Evolutionary conservation across 257 asterid genomes (phyloP).

Genomic region (Hygrophila difformis): DNA sequence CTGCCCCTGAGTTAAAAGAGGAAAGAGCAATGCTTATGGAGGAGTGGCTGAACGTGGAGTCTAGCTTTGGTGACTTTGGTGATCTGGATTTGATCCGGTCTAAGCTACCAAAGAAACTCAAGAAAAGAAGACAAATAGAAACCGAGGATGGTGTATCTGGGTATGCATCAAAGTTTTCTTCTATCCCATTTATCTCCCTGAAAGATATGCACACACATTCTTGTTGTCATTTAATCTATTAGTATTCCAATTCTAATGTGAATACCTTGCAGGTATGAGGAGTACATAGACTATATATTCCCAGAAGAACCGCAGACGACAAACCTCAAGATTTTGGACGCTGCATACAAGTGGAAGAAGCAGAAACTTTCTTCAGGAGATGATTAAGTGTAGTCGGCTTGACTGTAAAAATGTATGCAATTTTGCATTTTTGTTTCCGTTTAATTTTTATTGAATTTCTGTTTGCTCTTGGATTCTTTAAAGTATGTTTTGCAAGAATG

Average conservation of each 20-base stretch:
- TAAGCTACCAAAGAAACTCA: conserved; percentile 86
- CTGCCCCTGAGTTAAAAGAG: conserved; percentile 83
- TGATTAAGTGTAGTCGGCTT: conserved; percentile 52
- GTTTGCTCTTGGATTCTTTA: too few relatives aligned
- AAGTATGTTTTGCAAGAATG: too few relatives aligned
- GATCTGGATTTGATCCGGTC: conserved; percentile 56
- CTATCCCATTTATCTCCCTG: too few relatives aligned
- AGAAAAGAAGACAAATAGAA: conserved; percentile 78
- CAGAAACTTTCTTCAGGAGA: conserved; percentile 44
- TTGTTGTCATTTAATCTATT: not conserved
- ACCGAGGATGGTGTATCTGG: conserved; percentile 81
- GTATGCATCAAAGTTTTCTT: conserved; percentile 28
- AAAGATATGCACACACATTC: too few relatives aligned
- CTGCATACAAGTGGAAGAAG: conserved; percentile 93
- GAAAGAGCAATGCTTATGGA: conserved; percentile 92
- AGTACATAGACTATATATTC: conserved; percentile 76
- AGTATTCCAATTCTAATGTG: not conserved
- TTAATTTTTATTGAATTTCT: too few relatives aligned
- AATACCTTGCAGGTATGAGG: conserved; percentile 62
- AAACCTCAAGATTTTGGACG: conserved; percentile 73
- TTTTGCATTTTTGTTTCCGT: too few relatives aligned
- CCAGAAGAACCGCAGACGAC: conserved; percentile 82
- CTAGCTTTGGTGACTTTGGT: conserved; percentile 70
- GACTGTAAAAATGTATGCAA: too few relatives aligned
- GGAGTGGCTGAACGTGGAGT: conserved; percentile 75